Evolutionary conservation across 78 protist species (phyloP), one percentile per base, ranked within the genome.

Genomic region (Monosiga brevicollis): DNA sequence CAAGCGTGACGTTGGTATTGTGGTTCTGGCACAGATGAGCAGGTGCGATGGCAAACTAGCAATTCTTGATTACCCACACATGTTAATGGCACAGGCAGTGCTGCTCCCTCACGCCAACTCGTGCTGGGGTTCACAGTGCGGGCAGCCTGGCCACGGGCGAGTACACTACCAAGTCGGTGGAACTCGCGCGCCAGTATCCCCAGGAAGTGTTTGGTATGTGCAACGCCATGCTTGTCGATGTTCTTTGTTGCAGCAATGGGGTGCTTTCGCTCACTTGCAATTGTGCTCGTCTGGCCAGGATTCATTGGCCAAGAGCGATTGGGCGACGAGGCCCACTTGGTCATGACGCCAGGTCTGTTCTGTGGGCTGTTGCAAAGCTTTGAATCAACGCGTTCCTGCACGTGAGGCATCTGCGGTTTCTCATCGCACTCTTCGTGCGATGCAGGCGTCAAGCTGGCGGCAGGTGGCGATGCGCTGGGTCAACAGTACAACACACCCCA

Each of bases 401-500:
- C 62, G 15, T 49, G 62, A 49, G 29, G 15, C 62, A 6, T 6
- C 15, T 49, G 6, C 62, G 62, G 29, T 49, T 15, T 20, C 62
- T 15, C 62, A 49, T 20, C 62, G 62, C 62, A 49, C 62, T 20
- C 62, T 20, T 15, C 62, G 62, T 15, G 29, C 55, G 43, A 62
- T 0, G 73, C 82, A 26, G 82, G 82, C 22, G 74, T 79, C 42
- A 79, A 34, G 1, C 85, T 36, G 83, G 75, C 49, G 2, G 62
- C 0, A 32, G 86, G 85, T 25, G 91, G 92, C 38, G 95, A 93
- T 78, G 74, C 49, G 36, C 73, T 88, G 55, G 95, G 95, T 38
- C 95, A 93, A 84, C 93, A 90, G 86, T 93, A 93, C 86, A 87
- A 82, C 90, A 89, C 94, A 1, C 95, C 95, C 54, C 82, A 80